Conservation (phyloP, 306 rosid species). For the Vicia sativa region DNA sequence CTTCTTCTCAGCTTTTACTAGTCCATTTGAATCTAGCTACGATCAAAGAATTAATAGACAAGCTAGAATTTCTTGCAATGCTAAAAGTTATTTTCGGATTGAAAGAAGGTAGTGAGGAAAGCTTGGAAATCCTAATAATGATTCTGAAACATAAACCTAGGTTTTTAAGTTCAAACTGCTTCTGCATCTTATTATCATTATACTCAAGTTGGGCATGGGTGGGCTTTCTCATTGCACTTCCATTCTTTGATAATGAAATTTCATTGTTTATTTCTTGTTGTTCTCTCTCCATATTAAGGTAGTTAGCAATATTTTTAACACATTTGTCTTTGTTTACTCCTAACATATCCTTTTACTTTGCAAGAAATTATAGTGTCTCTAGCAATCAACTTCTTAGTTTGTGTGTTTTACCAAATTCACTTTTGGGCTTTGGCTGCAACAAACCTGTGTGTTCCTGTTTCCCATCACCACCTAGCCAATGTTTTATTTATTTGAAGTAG, state of each 20-base stretch:
- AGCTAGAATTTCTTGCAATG: slow-evolving; percentile 7
- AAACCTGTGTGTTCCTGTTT: background rate
- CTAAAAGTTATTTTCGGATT: too few relatives aligned
- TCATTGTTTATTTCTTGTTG: slow-evolving; percentile 4
- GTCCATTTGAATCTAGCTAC: background rate
- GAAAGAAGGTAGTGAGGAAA: too few relatives aligned
- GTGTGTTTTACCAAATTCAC: slow-evolving; percentile 26
- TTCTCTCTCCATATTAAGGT: background rate
- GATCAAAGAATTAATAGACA: background rate
- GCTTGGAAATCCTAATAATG: too few relatives aligned
- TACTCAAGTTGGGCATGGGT: slow-evolving; percentile 14
- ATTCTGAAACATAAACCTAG: too few relatives aligned
- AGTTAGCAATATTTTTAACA: slow-evolving; percentile 15
- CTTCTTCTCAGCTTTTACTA: background rate
- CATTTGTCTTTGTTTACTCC: slow-evolving; percentile 33
- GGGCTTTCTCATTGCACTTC: background rate
- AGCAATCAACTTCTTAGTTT: background rate
- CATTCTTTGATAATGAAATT: background rate
- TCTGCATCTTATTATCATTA: background rate
- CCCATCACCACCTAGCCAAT: background rate
- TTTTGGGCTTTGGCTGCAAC: background rate
- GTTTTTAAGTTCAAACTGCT: too few relatives aligned
- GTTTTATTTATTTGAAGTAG: background rate
- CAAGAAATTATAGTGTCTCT: slow-evolving; percentile 31
- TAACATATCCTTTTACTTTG: slow-evolving; percentile 30